Evolutionary conservation across 768 basidiomycete species (phyloP).

Genomic region (Pisolithus microcarpus): DNA sequence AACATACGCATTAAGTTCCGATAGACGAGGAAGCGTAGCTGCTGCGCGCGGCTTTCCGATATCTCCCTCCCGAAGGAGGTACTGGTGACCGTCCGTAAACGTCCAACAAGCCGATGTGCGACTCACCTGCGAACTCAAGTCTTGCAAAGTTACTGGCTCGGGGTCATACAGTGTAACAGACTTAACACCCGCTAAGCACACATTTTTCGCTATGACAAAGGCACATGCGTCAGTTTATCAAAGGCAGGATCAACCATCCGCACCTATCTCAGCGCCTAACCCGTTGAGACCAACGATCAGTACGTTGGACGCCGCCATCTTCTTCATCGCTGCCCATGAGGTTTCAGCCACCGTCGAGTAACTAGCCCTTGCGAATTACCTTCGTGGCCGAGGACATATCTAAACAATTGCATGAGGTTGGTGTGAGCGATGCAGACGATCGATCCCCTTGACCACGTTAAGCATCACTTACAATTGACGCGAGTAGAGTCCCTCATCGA

Average conservation of each 20-base stretch:
- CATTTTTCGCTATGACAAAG: conserved; percentile 67
- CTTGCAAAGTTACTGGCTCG: conserved; percentile 77
- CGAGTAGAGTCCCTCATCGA: conserved; percentile 92
- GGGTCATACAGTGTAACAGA: conserved; percentile 95
- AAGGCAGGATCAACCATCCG: conserved; percentile 8
- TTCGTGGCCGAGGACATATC: conserved; percentile 96
- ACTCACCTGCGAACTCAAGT: conserved; percentile 84
- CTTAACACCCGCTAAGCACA: conserved; percentile 93
- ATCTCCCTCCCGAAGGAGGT: conserved; percentile 86
- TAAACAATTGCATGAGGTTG: conserved; percentile 25
- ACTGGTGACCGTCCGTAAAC: conserved; percentile 40
- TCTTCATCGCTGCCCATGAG: conserved; percentile 84
- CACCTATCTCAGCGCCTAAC: conserved; percentile 93
- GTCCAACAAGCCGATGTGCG: conserved; percentile 5
- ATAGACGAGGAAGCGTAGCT: conserved; percentile 79
- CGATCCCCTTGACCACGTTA: conserved; percentile 10
- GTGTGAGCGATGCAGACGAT: conserved; percentile 13
- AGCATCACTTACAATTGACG: conserved; percentile 70
- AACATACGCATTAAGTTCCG: conserved; percentile 94
- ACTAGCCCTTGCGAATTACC: conserved; percentile 38
- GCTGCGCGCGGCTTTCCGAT: conserved; percentile 83
- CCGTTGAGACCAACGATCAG: conserved; percentile 89
- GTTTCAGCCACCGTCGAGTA: conserved; percentile 11
- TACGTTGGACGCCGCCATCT: conserved; percentile 94
- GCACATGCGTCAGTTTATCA: conserved; percentile 8